Base-by-base conservation (phyloP, 176 grass and related monocot species). In the Aegilops tauschii region DNA sequence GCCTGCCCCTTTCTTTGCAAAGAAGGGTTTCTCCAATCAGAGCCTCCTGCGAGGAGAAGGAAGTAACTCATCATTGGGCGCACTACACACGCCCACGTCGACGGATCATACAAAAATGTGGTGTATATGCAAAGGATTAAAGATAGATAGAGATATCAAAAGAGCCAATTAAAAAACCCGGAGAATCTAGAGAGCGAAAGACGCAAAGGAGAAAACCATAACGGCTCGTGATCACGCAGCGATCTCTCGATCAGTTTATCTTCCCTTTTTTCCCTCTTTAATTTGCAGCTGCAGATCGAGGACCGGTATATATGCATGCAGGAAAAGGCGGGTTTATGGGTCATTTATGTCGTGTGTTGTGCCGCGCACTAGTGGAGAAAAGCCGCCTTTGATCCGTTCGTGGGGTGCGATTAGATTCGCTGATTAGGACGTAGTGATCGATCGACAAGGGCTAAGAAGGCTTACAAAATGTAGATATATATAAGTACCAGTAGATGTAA, bases 401-500 rank as follows among this genome's bases (percentile, higher is more conserved):
- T 61, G 68, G 61, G 16, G 86, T 91, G 86, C 63, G 82, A 65
- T 88, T 91, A 85, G 90, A 91, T 88, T 81, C 85, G 82, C 69
- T 85, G 82, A 85, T 91, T 88, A 82, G 86, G 86, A 85, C 86
- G 39, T 45, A 50, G 47, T 81, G 86, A 91, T 88, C 29, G 66
- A 77, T 69, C 56, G 56, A 30, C 34, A 28, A 75, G n/a, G 72
- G 12, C 56, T 75, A 5, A 5, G 12, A 45, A 58, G 25, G 17
- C 34, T 78, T 54, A 28, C 31, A 87, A 75, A 69, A 31, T 66
- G 54, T 34, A 25, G 45, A 68, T 71, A 25, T 10, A 74, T 14
- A 0, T 5, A 35, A 32, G 20, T 52, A 56, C 52, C 52, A 56
- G 52, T 56, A 79, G 16, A 63, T 40, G 72, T 32, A 35, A 50